These are phyloP conservation scores for Russula abietina DNA, from an alignment of 768 basidiomycete species.

Conservation along the genomic window DNA sequence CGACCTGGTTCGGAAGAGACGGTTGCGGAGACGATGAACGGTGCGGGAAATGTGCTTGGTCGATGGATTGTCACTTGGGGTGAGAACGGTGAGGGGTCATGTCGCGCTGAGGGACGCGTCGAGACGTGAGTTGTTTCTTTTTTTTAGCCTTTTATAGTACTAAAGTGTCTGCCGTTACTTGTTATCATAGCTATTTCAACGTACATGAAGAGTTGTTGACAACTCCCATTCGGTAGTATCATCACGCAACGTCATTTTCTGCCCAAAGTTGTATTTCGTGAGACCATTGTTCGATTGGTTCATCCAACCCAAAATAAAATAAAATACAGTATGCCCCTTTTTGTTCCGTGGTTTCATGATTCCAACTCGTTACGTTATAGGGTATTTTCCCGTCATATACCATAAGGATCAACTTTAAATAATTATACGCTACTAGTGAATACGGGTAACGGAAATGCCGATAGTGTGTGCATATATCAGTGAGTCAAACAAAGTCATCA, in stretches of 20 bases:
- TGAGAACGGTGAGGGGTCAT: slow-evolving; percentile 55
- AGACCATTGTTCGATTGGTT: background rate
- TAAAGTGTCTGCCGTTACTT: no score
- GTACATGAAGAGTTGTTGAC: slow-evolving; percentile 46
- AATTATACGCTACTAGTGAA: background rate
- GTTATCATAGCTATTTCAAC: slow-evolving; percentile 44
- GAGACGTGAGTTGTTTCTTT: slow-evolving; percentile 45
- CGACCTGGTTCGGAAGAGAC: slow-evolving; percentile 62
- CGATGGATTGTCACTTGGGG: slow-evolving; percentile 81
- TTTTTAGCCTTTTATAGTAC: no score
- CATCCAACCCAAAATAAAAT: background rate
- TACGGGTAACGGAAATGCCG: background rate
- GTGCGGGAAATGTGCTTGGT: slow-evolving; percentile 55
- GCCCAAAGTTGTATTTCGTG: background rate
- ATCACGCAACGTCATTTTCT: background rate
- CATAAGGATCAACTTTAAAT: background rate
- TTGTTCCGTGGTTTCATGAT: background rate
- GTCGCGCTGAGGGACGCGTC: slow-evolving; percentile 56
- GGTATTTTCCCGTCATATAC: background rate
- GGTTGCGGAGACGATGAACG: slow-evolving; percentile 66
- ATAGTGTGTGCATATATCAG: background rate
- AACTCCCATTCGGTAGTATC: slow-evolving; percentile 20
- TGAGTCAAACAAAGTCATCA: no score
- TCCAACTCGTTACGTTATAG: background rate
- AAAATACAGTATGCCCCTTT: background rate